phyloP scores from a whole-genome alignment of 495 filamentous ascomycete genomes.

The Penicillium bialowiezense region DNA sequence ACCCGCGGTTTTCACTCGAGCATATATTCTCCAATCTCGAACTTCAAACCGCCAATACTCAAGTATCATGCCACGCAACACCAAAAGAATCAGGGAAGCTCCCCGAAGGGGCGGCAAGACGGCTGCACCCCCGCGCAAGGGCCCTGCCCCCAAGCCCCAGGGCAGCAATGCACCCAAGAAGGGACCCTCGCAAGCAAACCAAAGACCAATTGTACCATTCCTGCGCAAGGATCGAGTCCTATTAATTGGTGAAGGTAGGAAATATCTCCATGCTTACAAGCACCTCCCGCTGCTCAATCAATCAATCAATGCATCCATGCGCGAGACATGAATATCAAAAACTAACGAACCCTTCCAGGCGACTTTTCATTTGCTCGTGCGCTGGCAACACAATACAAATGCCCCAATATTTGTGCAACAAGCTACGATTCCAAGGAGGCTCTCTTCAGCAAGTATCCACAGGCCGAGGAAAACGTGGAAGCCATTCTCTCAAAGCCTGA shows the following conservation, averaged over 20 bases:
- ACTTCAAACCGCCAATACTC: neutral
- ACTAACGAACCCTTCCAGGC: constrained; percentile 33
- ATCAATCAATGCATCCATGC: neutral
- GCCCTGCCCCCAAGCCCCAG: neutral
- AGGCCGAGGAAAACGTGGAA: constrained; percentile 58
- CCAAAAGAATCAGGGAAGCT: constrained; percentile 1
- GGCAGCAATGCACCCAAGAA: constrained; percentile 14
- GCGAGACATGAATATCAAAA: neutral
- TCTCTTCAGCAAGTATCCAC: constrained; percentile 72
- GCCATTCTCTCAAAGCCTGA: constrained; percentile 39
- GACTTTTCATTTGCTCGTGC: constrained; percentile 89
- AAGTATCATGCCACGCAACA: constrained; percentile 7
- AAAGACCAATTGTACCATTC: constrained; percentile 71
- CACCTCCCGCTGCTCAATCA: no score
- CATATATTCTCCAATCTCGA: no score
- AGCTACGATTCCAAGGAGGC: constrained; percentile 55
- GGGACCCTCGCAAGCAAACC: constrained; percentile 24
- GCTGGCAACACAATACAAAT: constrained; percentile 68
- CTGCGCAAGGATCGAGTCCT: constrained; percentile 66
- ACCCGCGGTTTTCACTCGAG: constrained; percentile 2
- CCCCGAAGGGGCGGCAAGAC: constrained; percentile 1
- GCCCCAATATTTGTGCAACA: constrained; percentile 61
- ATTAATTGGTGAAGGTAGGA: constrained; percentile 77
- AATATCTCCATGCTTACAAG: no score
- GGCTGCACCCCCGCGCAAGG: neutral